Evolutionary conservation across 257 asterid species (phyloP), one percentile per base, ranked within the genome.

Genomic region (Forsythia suspensa): DNA sequence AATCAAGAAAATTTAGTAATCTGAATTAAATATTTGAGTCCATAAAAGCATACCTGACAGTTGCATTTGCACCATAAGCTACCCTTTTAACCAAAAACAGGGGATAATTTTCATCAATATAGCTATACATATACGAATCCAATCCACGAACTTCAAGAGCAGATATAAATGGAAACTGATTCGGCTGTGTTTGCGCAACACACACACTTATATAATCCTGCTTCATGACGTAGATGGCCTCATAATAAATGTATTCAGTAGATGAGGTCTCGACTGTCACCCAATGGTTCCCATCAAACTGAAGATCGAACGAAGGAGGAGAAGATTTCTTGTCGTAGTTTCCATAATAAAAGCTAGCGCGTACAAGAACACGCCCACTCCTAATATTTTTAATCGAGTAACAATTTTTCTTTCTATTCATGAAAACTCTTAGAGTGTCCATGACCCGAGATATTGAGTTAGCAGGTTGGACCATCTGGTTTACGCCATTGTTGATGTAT

Each of bases 341-440:
- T 18, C 96, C 97, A 20, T 92, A 92, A 82, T 81, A 59, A 81
- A 92, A 92, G 75, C 84, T 78, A 5, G 92, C 96, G 3, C 96
- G 95, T 11, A 89, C 76, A 4, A 91, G 88, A 41, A 91, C 71
- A 2, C 85, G 87, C 9, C 80, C 89, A 1, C 75, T 71, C 36
- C 6, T 46, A 6, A 74, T 42, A 2, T 70, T 69, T 74, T 41
- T 37, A 67, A 87, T 81, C 13, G 71, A 4, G 84, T 86, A 92
- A 51, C 96, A 92, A 73, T 88, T 86, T 66, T 85, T 92, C n/a
- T 46, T 84, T 0, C 87, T 79, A 21, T 42, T 74, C 0, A 78
- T 84, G 90, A 92, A 92, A 20, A 88, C 91, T 6, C 96, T 75
- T 0, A 92, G 79, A 0, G 89, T 86, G 85, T 89, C 83, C 89